A percentile compares a stretch with the other conserved stretches of the same genome.
Evolutionary conservation across 768 basidiomycete genomes (phyloP).

Genomic region (Agrocybe chaxingu): DNA sequence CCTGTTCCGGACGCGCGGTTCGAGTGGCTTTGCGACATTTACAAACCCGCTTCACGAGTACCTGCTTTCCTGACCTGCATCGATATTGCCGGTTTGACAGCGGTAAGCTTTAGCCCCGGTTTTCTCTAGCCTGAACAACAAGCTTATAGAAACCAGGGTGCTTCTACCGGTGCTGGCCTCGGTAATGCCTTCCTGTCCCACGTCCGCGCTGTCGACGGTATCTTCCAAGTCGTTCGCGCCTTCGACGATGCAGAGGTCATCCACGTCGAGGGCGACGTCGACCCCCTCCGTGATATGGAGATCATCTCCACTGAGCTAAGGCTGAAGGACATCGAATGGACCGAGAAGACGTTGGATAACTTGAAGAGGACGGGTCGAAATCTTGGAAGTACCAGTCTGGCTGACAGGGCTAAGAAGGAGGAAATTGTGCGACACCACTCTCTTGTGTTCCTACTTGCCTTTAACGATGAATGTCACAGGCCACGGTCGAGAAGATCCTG

Average conservation of each 20-base stretch:
- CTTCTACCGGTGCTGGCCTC: conserved; percentile 96
- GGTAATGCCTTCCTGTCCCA: conserved; percentile 98
- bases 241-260: conserved; percentile 99
- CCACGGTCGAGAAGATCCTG: conserved; percentile 80
- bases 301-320: conserved; percentile 94
- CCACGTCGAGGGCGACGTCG: conserved; percentile 97
- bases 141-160: conserved; percentile 52
- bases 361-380: conserved; percentile 72
- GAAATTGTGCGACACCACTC: conserved; percentile 66
- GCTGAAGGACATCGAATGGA: conserved; percentile 98
- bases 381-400: conserved; percentile 74
- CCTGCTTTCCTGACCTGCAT: conserved; percentile 97
- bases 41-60: conserved; percentile 85
- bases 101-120: conserved; percentile 44
- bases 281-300: conserved; percentile 95
- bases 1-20: conserved; percentile 93
- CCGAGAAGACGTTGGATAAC: conserved; percentile 82
- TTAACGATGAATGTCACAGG: conserved; percentile 36
- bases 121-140: not conserved
- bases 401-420: conserved; percentile 95
- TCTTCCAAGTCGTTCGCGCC: conserved; percentile 96
- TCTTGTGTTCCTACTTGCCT: not conserved
- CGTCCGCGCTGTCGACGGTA: conserved; percentile 97
- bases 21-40: conserved; percentile 88
- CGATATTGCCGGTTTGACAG: conserved; percentile 97